Percentiles rank a stretch among this genome's conserved stretches.
Evolutionary conservation across 306 rosid genomes (phyloP).

Genomic region (Pueraria montana): DNA sequence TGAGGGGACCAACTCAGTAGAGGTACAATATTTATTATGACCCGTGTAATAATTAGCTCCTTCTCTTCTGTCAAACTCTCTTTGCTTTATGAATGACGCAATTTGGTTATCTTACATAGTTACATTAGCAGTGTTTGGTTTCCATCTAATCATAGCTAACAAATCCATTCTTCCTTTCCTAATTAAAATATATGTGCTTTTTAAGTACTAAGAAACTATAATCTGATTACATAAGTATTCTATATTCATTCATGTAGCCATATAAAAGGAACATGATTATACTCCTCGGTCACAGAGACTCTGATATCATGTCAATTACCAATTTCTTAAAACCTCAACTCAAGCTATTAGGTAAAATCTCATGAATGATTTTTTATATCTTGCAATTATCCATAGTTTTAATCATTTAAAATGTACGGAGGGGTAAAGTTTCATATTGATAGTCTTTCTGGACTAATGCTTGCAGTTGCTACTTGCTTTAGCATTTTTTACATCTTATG

Average conservation of each 20-base stretch:
- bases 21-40: slow-evolving; percentile 62
- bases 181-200: neutral
- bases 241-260: slow-evolving; percentile 5
- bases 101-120: slow-evolving; percentile 4
- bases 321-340: neutral
- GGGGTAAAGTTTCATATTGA: neutral
- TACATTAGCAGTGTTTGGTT: neutral
- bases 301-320: neutral
- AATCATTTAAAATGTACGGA: neutral
- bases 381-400: neutral
- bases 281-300: neutral
- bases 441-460: neutral
- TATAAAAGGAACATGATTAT: neutral
- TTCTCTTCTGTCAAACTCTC: slow-evolving; percentile 1
- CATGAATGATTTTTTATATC: neutral
- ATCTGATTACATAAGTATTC: neutral
- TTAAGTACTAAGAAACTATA: neutral
- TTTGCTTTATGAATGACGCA: slow-evolving; percentile 38
- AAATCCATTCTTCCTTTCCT: neutral
- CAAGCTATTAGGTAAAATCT: neutral
- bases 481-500: neutral
- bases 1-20: slow-evolving; percentile 71
- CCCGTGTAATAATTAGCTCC: neutral
- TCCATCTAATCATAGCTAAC: neutral
- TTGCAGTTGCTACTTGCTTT: neutral